phyloP scores from a whole-genome alignment of 1,284 basidiomycete species.

The Ganoderma meredithae region DNA sequence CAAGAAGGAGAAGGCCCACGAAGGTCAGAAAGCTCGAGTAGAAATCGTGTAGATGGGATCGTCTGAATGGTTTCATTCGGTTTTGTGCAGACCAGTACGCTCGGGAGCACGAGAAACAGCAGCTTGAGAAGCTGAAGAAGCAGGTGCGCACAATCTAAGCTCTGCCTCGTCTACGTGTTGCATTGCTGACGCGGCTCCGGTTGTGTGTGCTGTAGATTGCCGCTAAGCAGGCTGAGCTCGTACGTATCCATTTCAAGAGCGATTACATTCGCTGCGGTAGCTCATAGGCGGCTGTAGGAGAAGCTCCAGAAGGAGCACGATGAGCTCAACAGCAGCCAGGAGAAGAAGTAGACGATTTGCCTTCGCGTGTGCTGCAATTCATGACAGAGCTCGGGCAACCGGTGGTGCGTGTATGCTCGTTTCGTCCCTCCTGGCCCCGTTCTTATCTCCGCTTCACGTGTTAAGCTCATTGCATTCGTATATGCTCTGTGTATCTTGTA shows the following conservation, averaged over 20 bases:
- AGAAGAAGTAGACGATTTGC: conserved; percentile 23
- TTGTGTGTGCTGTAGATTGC: conserved; percentile 52
- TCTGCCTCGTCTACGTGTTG: not conserved
- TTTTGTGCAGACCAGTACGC: conserved; percentile 61
- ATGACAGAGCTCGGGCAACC: conserved; percentile 17
- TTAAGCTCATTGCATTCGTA: conserved; percentile 15
- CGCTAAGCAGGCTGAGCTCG: conserved; percentile 64
- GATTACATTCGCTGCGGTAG: no score
- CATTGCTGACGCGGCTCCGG: not conserved
- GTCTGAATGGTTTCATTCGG: not conserved
- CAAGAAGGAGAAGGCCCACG: conserved; percentile 78
- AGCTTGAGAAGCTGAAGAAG: conserved; percentile 62
- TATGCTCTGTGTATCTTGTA: conserved; percentile 19
- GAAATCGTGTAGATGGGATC: no score
- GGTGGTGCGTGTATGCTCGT: conserved; percentile 13
- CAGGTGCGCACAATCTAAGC: conserved; percentile 50
- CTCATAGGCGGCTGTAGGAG: conserved; percentile 17
- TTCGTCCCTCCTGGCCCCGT: not conserved
- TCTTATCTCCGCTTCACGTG: not conserved
- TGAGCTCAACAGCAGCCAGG: conserved; percentile 21
- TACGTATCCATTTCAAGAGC: conserved; percentile 40
- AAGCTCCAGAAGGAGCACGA: conserved; percentile 34
- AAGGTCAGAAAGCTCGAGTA: conserved; percentile 51
- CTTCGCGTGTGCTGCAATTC: not conserved
- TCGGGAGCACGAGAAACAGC: conserved; percentile 60